Conservation (phyloP, 2,329 filamentous ascomycete genomes). For the Bertia moriformis region DNA sequence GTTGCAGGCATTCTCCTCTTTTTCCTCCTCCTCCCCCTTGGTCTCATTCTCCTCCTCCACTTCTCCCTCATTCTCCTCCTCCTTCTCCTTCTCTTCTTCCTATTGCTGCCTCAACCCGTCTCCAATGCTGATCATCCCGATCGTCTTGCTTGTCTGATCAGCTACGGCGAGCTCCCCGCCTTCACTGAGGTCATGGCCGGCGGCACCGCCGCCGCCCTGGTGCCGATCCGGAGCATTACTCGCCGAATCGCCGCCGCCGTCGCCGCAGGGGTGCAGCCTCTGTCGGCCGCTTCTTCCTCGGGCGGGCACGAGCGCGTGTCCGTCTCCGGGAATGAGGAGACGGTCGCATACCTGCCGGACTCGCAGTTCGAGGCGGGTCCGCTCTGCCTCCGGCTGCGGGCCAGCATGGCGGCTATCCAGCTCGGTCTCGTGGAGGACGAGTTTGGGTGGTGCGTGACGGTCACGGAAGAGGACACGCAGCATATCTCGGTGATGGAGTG, state of each 20-base stretch:
- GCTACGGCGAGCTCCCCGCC: constrained; percentile 41
- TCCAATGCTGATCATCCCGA: constrained; percentile 39
- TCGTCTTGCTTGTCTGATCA: too few relatives aligned
- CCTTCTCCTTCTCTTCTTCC: background rate
- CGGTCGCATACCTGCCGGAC: constrained; percentile 36
- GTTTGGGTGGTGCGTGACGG: constrained; percentile 54
- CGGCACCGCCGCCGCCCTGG: constrained; percentile 78
- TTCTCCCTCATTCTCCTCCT: constrained; percentile 2
- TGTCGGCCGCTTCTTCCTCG: constrained; percentile 15
- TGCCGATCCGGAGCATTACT: constrained; percentile 84
- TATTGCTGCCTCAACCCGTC: constrained; percentile 30
- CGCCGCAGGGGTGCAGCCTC: constrained; percentile 22
- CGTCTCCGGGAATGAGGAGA: constrained; percentile 26
- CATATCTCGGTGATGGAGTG: constrained; percentile 16
- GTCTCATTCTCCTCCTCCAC: background rate
- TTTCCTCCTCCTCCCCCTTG: constrained; percentile 1
- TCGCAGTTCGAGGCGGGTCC: constrained; percentile 57
- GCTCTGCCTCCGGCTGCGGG: constrained; percentile 57
- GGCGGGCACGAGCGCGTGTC: constrained; percentile 21
- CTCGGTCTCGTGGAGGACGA: constrained; percentile 62
- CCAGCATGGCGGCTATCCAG: constrained; percentile 73
- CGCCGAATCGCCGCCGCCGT: constrained; percentile 31
- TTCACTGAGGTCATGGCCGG: constrained; percentile 79
- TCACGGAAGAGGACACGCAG: constrained; percentile 27
- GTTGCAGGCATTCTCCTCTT: too few relatives aligned